phyloP scores from a whole-genome alignment of 768 basidiomycete genomes.

The Naganishia kalamii region DNA sequence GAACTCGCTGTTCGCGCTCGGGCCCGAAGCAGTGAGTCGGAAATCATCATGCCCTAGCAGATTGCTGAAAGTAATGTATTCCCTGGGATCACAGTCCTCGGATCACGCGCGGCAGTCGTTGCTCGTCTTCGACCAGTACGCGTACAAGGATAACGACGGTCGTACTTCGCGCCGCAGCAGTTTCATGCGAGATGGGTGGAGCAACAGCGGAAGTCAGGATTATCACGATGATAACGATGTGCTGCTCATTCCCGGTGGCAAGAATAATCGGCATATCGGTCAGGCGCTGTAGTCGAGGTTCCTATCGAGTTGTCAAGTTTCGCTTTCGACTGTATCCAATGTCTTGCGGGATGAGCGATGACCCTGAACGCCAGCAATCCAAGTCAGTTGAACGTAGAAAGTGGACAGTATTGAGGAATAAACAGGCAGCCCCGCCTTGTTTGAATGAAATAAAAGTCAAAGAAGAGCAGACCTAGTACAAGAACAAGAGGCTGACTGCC shows the following conservation, averaged over 20 bases:
- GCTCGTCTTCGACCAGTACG: slow-evolving; percentile 25
- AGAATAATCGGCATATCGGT: neutral
- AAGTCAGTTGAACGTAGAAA: no score
- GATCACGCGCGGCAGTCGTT: slow-evolving; percentile 32
- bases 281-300: neutral
- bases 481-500: slow-evolving; percentile 16
- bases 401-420: neutral
- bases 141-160: slow-evolving; percentile 4
- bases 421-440: slow-evolving; percentile 18
- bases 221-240: slow-evolving; percentile 16
- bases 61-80: no score
- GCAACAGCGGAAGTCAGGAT: slow-evolving; percentile 9
- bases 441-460: slow-evolving; percentile 17
- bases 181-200: slow-evolving; percentile 10
- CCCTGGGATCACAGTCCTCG: slow-evolving; percentile 19
- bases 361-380: no score
- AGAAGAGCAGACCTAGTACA: slow-evolving; percentile 16
- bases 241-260: slow-evolving; percentile 5
- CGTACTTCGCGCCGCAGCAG: slow-evolving; percentile 5
- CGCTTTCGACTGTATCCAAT: no score
- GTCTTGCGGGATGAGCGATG: no score
- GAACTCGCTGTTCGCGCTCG: slow-evolving; percentile 34
- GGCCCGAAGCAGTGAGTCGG: slow-evolving; percentile 32
- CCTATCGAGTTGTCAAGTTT: no score
- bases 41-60: neutral